Conservation (phyloP, 441 rosid genomes). For the Erodium moschatum region DNA sequence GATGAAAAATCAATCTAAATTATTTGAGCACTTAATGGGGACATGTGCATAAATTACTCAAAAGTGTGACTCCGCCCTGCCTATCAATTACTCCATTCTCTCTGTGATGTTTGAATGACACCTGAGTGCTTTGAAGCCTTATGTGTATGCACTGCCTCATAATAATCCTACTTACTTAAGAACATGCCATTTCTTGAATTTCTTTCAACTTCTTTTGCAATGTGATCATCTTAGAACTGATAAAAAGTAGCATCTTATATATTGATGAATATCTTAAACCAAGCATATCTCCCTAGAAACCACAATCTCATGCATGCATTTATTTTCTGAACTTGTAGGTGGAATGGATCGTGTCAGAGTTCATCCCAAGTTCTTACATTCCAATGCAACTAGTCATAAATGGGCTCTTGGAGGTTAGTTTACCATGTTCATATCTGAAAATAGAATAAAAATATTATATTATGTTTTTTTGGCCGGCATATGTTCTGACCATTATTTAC, state of each 20-base stretch:
- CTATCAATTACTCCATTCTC: neutral
- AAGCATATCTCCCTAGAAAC: neutral
- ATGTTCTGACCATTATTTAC: neutral
- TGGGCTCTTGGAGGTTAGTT: slow-evolving; percentile 92
- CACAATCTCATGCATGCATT: neutral
- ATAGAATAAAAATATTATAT: neutral
- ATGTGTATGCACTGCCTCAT: neutral
- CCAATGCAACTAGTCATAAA: neutral
- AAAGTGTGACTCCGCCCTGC: neutral
- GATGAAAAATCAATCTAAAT: too few species aligned
- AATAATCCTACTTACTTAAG: neutral
- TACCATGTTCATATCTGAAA: neutral
- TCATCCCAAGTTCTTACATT: slow-evolving; percentile 27
- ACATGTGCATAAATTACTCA: neutral
- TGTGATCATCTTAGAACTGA: neutral
- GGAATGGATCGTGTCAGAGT: slow-evolving; percentile 88
- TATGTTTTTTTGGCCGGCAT: neutral
- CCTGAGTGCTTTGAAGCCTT: neutral
- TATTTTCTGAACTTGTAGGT: slow-evolving; percentile 32
- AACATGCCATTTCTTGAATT: neutral
- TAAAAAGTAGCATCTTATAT: neutral
- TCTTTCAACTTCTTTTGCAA: neutral
- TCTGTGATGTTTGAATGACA: too few species aligned
- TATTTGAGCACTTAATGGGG: neutral
- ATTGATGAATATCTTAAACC: neutral